These are phyloP conservation scores for Amanita jacksonii DNA, from an alignment of 768 basidiomycete species.

Conservation along the genomic window DNA sequence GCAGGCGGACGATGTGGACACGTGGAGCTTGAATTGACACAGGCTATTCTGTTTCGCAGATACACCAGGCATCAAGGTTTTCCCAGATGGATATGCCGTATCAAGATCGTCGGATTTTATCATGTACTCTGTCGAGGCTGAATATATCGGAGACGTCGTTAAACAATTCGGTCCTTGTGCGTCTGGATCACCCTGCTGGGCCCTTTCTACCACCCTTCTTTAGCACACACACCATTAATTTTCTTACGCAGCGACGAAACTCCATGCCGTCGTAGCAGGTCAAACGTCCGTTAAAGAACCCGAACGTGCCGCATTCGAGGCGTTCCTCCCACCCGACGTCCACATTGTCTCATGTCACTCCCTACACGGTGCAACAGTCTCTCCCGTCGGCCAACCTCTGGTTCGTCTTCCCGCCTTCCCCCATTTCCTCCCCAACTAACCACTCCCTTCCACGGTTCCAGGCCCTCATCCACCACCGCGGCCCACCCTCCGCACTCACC, in stretches of 20 bases:
- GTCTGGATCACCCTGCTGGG: constrained; percentile 25
- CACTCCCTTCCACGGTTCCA: constrained; percentile 20
- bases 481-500: constrained; percentile 55
- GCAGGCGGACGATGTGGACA: too few species aligned
- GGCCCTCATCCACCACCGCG: constrained; percentile 87
- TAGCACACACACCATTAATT: constrained; percentile 5
- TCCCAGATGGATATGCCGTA: constrained; percentile 79
- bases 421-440: neutral
- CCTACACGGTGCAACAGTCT: constrained; percentile 87
- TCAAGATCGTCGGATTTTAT: constrained; percentile 88
- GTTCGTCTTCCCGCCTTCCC: constrained; percentile 27
- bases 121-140: constrained; percentile 92
- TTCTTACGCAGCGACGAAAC: constrained; percentile 91
- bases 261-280: constrained; percentile 86
- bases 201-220: constrained; percentile 1
- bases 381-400: constrained; percentile 81
- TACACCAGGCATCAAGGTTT: constrained; percentile 52
- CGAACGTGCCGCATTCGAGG: constrained; percentile 84
- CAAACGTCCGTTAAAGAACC: constrained; percentile 98
- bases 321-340: constrained; percentile 75
- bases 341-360: constrained; percentile 92
- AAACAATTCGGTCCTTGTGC: constrained; percentile 84
- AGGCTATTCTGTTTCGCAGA: constrained; percentile 24
- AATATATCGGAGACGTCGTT: constrained; percentile 77
- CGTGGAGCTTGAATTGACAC: too few species aligned